Conservation (phyloP, 768 basidiomycete genomes). For the Cytidiella melzeri region DNA sequence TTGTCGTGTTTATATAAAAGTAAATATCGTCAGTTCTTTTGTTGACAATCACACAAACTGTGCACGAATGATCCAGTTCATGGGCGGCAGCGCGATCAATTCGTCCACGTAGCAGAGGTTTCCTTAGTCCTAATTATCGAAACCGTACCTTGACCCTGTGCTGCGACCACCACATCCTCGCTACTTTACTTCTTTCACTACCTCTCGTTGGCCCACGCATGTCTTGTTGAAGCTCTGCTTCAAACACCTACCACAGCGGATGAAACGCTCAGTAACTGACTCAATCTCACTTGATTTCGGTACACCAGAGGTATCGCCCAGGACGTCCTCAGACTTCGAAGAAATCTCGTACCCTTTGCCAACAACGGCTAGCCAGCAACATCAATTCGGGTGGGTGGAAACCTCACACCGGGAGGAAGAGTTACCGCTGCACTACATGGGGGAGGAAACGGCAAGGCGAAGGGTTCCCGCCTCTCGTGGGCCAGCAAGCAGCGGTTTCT, state of each 20-base stretch:
- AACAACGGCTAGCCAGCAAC: conserved; percentile 18
- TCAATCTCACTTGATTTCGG: conserved; percentile 65
- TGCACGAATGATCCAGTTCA: not conserved
- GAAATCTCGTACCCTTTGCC: conserved; percentile 53
- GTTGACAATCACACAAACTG: not conserved
- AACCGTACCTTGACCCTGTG: not conserved
- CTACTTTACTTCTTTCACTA: not conserved
- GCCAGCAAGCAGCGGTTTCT: conserved; percentile 25
- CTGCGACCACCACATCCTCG: no score
- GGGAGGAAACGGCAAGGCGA: conserved; percentile 43
- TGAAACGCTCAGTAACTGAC: conserved; percentile 38
- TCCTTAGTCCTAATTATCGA: no score
- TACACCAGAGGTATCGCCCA: conserved; percentile 37
- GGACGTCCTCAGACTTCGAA: conserved; percentile 65
- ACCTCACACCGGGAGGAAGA: conserved; percentile 31
- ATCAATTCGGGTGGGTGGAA: conserved; percentile 20
- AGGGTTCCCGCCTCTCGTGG: conserved; percentile 31
- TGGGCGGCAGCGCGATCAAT: conserved; percentile 7
- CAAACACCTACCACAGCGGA: conserved; percentile 4
- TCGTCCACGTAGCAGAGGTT: conserved; percentile 3
- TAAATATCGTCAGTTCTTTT: conserved; percentile 10
- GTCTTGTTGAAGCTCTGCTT: conserved; percentile 7
- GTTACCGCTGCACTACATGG: conserved; percentile 48
- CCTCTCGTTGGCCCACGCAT: conserved; percentile 12
- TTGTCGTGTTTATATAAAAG: conserved; percentile 11